Evolutionary conservation across 768 basidiomycete genomes (phyloP).

Genomic region (Boletus rubroflammeus): DNA sequence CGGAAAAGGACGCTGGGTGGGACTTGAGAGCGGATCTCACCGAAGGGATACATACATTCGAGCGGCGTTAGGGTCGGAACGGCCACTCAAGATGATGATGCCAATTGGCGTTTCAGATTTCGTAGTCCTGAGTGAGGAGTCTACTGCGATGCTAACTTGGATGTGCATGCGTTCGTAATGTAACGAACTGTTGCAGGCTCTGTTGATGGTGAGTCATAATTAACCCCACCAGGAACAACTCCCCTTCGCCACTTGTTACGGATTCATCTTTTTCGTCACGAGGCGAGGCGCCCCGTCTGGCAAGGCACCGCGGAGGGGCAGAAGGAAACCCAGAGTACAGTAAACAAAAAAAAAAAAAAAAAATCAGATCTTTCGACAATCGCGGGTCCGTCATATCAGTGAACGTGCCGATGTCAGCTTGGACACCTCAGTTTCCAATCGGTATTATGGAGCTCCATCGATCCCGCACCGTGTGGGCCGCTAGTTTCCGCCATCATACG

Average conservation of each 20-base stretch:
- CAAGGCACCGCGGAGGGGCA: not conserved
- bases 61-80: conserved; percentile 19
- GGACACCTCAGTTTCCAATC: not conserved
- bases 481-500: conserved; percentile 19
- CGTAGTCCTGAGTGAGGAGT: not conserved
- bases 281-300: not conserved
- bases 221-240: not conserved
- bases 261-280: not conserved
- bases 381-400: conserved; percentile 18
- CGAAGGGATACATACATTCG: conserved; percentile 9
- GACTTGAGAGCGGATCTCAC: conserved; percentile 30
- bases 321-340: not conserved
- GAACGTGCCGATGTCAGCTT: not conserved
- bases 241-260: conserved; percentile 6
- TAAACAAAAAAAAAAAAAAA: too few relatives aligned
- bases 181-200: not conserved
- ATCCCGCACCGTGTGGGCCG: conserved; percentile 21
- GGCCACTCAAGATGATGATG: not conserved
- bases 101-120: conserved; percentile 18
- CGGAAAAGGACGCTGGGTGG: conserved; percentile 9
- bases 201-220: not conserved
- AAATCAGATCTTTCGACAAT: conserved; percentile 6
- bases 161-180: not conserved
- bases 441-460: conserved; percentile 8
- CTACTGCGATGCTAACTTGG: conserved; percentile 11